Evolutionary conservation across 169 alveolate genomes (phyloP), one percentile per base, ranked within the genome.

Genomic region (Cryptosporidium viatorum): DNA sequence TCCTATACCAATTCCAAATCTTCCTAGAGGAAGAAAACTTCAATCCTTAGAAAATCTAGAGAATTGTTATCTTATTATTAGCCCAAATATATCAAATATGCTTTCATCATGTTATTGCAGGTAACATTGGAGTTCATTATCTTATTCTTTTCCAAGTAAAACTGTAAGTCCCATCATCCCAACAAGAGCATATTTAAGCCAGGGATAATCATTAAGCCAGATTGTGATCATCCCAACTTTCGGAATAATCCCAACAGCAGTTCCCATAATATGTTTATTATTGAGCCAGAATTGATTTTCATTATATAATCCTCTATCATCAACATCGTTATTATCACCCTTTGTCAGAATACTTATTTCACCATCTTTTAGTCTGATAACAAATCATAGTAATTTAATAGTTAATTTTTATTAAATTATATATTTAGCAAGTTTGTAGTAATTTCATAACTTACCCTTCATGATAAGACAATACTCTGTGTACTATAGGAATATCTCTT

Each of bases 401-500:
- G 35, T 67, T 67, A 67, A 16, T 67, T 48, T 67, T 21, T 18
- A 31, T 37, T 21, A 33, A 67, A 33, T 21, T 3, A 67, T 21
- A 67, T 7, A 26, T 55, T 55, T 37, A 21, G 67, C 0, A 23
- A n/a, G 14, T 2, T 55, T 55, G 1, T 14, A 65, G 7, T 21
- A 12, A 58, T 16, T 52, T 33, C 31, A 1, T 26, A 29, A 65
- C 89, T 80, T 86, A 86, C 94, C 91, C 85, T 59, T 91, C 93
- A 74, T 96, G 95, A 71, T 95, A 91, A 41, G 94, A 86, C 18
- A 95, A 85, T 3, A 96, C 96, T 84, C 99, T 95, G 84, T 97
- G 99, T 4, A 97, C 99, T 29, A 97, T 97, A 33, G 99, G 99
- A 18, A 97, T 97, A 18, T 93, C 97, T 59, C 98, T 93, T 58